Conservation (phyloP, 1,139 yeast species). For the Yamadazyma taylorii region DNA sequence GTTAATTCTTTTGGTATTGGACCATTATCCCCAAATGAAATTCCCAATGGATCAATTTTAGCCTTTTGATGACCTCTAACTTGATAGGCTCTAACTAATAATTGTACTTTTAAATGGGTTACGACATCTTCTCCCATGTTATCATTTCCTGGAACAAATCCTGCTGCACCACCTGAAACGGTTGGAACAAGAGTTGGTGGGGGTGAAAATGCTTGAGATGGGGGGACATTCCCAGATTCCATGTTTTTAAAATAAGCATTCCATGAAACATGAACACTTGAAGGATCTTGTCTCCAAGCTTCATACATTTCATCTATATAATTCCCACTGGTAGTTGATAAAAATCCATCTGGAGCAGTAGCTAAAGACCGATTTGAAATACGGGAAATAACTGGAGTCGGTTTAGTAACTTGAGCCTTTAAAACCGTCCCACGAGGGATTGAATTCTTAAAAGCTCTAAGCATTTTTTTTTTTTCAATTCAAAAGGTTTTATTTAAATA, state of each 20-base stretch:
- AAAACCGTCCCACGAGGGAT: conserved; percentile 35
- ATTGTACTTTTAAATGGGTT: conserved; percentile 91
- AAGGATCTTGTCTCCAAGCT: conserved; percentile 90
- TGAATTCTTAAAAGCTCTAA: conserved; percentile 46
- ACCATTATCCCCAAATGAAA: conserved; percentile 70
- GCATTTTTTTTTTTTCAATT: conserved; percentile 29
- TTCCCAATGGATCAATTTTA: conserved; percentile 89
- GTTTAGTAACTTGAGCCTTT: conserved; percentile 16
- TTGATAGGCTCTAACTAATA: conserved; percentile 96
- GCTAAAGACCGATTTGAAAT: conserved; percentile 59
- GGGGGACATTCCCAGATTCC: conserved; percentile 65
- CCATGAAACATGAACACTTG: conserved; percentile 94
- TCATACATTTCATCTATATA: conserved; percentile 97
- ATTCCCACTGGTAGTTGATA: conserved; percentile 83
- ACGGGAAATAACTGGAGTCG: conserved; percentile 21
- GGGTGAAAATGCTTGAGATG: conserved; percentile 77
- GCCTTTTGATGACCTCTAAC: conserved; percentile 98
- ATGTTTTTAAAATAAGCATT: conserved; percentile 92
- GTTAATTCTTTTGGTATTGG: conserved; percentile 81
- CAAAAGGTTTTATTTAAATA: neutral
- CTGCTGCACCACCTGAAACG: conserved; percentile 72
- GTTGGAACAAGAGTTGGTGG: conserved; percentile 86
- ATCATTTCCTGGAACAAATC: conserved; percentile 49
- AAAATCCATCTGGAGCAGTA: conserved; percentile 67
- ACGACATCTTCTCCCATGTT: conserved; percentile 63